Percentiles rank a stretch among this genome's conserved stretches.
These are phyloP conservation scores for Apiotrichum domesticum DNA, from an alignment of 1,284 basidiomycete species.

Conservation along the genomic window DNA sequence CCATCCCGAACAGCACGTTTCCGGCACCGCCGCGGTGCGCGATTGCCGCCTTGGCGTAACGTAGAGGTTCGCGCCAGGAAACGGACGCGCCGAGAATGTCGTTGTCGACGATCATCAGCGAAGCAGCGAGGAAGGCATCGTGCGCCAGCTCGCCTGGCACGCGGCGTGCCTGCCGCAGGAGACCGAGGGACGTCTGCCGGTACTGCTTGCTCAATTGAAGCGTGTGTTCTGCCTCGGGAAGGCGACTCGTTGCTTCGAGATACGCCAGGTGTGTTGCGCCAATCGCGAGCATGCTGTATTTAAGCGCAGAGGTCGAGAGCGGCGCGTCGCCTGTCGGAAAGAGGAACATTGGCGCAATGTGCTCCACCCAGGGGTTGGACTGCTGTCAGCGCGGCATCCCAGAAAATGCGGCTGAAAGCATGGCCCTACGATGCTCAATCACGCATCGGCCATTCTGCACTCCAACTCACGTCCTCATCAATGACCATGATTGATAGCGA, in stretches of 20 bases:
- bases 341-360: constrained; percentile 35
- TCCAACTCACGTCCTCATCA: constrained; percentile 18
- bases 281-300: constrained; percentile 28
- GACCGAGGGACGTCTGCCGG: constrained; percentile 20
- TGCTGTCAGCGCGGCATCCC: background rate
- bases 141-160: constrained; percentile 23
- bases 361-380: constrained; percentile 36
- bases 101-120: constrained; percentile 23
- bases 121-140: constrained; percentile 30
- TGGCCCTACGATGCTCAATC: too few species aligned
- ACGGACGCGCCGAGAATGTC: constrained; percentile 30
- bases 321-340: constrained; percentile 27
- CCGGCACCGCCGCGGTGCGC: constrained; percentile 29
- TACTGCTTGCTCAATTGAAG: constrained; percentile 22
- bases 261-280: constrained; percentile 30
- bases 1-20: constrained; percentile 23
- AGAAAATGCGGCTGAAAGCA: too few species aligned
- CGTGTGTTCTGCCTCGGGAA: constrained; percentile 10
- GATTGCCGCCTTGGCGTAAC: constrained; percentile 24
- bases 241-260: constrained; percentile 13
- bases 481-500: constrained; percentile 37
- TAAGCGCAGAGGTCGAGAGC: constrained; percentile 27
- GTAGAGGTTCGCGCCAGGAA: constrained; percentile 31
- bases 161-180: constrained; percentile 24
- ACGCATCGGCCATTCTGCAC: too few species aligned